Base-by-base conservation (phyloP, 1,284 basidiomycete genomes). In the Clitocybe nebularis region DNA sequence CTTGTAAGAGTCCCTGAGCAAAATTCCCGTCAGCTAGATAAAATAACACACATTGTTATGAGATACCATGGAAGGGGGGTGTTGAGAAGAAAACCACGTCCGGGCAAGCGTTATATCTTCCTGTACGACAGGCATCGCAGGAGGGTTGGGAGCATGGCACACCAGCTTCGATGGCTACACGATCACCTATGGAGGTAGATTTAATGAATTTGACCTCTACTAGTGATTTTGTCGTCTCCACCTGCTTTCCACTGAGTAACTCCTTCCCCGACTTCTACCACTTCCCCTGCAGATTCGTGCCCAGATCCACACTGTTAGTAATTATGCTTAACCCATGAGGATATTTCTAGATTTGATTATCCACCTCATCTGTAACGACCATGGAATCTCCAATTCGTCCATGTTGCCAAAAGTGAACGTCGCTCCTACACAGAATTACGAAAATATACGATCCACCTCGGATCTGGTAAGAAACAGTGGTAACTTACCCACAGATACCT, bases 371-470 rank as follows among this genome's bases (percentile, higher is more conserved):
- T 19, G 71, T 75, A 23, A 82, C 80, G 20, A 81, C 63, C 80
- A 83, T 83, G 0, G 77, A 77, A 50, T 79, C 76, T 13, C 79
- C 79, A 40, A 83, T 71, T 22, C 74, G 62, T 3, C 79, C 79
- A 57, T 82, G 78, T 49, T 79, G 69, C 79, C 79, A 81, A 56
- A 81, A 82, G 55, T 81, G 79, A 48, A 81, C 75, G 46, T 81
- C 79, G 40, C 75, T 75, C 64, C 74, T 76, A 46, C 32, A 40
- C 24, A 16, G 13, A 23, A 6, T 13, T 33, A 28, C 11, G n/a
- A n/a, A n/a, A n/a, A 14, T 5, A 28, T 35, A 13, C 14, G 5
- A 14, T 36, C 10, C 33, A 23, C 39, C 20, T 17, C 13, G 5
- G 30, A 3, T 3, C 11, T n/a, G n/a, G 19, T 16, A 5, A 29